phyloP scores from a whole-genome alignment of 192 early-diverging fungal genomes.

The Funneliformis mosseae region DNA sequence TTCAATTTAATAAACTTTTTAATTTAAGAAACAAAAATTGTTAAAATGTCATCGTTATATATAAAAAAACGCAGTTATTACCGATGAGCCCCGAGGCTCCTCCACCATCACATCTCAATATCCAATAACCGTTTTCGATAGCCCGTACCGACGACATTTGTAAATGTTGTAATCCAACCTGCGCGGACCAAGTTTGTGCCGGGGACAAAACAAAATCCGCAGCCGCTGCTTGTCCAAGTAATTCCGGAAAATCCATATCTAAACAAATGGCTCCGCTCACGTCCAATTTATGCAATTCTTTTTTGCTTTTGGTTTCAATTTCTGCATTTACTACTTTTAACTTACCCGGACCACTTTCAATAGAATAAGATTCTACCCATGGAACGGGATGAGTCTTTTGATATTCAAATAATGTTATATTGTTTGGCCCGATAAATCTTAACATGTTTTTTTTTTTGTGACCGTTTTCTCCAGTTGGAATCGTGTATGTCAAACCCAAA shows the following conservation, averaged over 20 bases:
- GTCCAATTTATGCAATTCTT: background rate
- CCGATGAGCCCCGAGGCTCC: conserved; percentile 3
- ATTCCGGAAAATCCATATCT: conserved; percentile 50
- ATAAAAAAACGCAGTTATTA: background rate
- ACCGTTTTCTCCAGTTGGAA: conserved; percentile 7
- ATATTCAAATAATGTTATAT: conserved; percentile 43
- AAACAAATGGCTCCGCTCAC: conserved; percentile 50
- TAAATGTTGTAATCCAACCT: conserved; percentile 17
- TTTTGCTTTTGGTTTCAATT: background rate
- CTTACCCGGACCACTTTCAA: conserved; percentile 38
- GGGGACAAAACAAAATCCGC: conserved; percentile 18
- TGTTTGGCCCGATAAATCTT: conserved; percentile 39
- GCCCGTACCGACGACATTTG: conserved; percentile 16
- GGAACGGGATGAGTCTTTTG: conserved; percentile 51
- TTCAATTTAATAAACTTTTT: background rate
- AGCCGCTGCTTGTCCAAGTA: conserved; percentile 40
- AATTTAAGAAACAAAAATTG: background rate
- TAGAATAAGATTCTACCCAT: conserved; percentile 41
- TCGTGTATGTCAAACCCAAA: conserved; percentile 39
- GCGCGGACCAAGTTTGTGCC: conserved; percentile 15
- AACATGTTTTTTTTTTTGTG: conserved; percentile 43
- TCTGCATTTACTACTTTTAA: conserved; percentile 40
- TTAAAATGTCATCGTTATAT: background rate
- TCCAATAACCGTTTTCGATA: conserved; percentile 27
- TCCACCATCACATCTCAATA: conserved; percentile 22